phyloP scores from a whole-genome alignment of 805 yeast species.

The Ogataea saltuana region DNA sequence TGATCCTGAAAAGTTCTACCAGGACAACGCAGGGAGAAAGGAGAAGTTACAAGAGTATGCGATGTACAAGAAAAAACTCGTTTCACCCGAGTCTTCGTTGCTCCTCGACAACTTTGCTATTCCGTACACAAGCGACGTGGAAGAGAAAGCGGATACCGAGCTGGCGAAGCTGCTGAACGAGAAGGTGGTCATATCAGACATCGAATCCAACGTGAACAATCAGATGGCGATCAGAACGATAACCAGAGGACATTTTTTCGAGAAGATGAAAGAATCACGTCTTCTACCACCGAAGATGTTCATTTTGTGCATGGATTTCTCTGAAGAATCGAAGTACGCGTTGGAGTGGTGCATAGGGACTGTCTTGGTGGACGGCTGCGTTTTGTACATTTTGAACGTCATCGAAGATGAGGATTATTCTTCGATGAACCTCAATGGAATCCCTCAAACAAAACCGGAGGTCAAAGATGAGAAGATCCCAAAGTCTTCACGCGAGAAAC shows the following conservation, averaged over 20 bases:
- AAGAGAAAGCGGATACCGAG: constrained; percentile 62
- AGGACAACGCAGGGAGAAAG: constrained; percentile 48
- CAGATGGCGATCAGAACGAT: constrained; percentile 68
- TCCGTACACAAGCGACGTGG: constrained; percentile 71
- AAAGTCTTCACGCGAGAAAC: constrained; percentile 35
- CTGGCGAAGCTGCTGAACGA: constrained; percentile 56
- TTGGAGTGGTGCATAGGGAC: constrained; percentile 89
- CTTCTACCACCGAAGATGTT: constrained; percentile 51
- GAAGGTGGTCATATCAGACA: constrained; percentile 53
- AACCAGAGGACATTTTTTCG: constrained; percentile 67
- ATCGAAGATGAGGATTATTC: constrained; percentile 46
- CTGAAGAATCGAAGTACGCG: constrained; percentile 81
- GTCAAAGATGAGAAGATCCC: constrained; percentile 18
- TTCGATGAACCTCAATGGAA: constrained; percentile 38
- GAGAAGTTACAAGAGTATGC: constrained; percentile 59
- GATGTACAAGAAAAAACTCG: constrained; percentile 56
- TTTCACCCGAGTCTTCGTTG: constrained; percentile 51
- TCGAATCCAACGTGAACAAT: constrained; percentile 52
- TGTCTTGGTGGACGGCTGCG: constrained; percentile 78
- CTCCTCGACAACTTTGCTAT: constrained; percentile 35
- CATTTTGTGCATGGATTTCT: constrained; percentile 76
- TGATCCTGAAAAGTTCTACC: constrained; percentile 48
- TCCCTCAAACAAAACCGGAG: constrained; percentile 23
- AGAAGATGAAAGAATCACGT: constrained; percentile 33
- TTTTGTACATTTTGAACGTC: constrained; percentile 69